A percentile compares a stretch with the other conserved stretches of the same genome.
Evolutionary conservation across 2,329 filamentous ascomycete genomes (phyloP).

Genomic region (Colletotrichum sublineola): DNA sequence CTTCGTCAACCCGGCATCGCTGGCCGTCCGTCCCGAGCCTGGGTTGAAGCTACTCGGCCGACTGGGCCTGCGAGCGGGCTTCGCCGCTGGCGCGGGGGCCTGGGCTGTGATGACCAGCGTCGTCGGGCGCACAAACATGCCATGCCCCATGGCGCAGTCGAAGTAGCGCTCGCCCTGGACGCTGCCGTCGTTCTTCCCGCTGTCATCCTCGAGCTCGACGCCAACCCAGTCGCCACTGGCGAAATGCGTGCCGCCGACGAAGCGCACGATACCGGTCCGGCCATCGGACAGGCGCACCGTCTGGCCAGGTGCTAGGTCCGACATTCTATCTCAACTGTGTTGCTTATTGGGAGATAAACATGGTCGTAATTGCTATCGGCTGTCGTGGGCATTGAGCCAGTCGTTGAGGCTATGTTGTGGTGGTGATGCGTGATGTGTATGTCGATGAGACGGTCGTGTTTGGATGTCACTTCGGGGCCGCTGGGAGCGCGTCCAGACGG

Average conservation of each 20-base stretch:
- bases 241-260: slow-evolving; percentile 84
- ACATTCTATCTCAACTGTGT: slow-evolving; percentile 57
- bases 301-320: slow-evolving; percentile 76
- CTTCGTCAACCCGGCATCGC: slow-evolving; percentile 69
- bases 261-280: slow-evolving; percentile 82
- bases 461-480: slow-evolving; percentile 33
- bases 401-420: slow-evolving; percentile 23
- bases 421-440: slow-evolving; percentile 28
- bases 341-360: slow-evolving; percentile 32
- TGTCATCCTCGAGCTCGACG: slow-evolving; percentile 84
- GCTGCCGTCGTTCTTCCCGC: slow-evolving; percentile 94
- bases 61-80: slow-evolving; percentile 55
- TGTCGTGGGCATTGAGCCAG: slow-evolving; percentile 20
- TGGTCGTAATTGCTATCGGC: slow-evolving; percentile 30
- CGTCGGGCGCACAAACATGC: slow-evolving; percentile 87
- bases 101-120: slow-evolving; percentile 73
- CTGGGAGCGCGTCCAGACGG: slow-evolving; percentile 35
- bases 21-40: slow-evolving; percentile 55
- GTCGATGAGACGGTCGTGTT: slow-evolving; percentile 28
- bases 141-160: slow-evolving; percentile 79
- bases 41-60: slow-evolving; percentile 65
- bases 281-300: slow-evolving; percentile 84
- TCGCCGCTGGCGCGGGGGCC: slow-evolving; percentile 51
- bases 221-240: slow-evolving; percentile 89
- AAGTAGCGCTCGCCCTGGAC: slow-evolving; percentile 92